Percentiles rank a stretch among this genome's conserved stretches.
These are phyloP conservation scores for Phellopilus nigrolimitatus DNA, from an alignment of 1,284 basidiomycete genomes.

Conservation along the genomic window DNA sequence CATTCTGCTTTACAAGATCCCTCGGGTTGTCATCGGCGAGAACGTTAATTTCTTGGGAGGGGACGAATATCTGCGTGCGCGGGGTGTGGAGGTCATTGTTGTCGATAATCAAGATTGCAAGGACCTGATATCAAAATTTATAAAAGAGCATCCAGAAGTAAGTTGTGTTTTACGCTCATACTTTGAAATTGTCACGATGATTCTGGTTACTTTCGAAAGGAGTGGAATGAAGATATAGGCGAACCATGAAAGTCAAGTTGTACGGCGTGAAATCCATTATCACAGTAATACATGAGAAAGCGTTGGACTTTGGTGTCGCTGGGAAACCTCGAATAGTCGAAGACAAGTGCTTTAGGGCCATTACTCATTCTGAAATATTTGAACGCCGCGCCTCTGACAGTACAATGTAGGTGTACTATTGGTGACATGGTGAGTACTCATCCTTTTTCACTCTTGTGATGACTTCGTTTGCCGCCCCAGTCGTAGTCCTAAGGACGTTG, in stretches of 20 bases:
- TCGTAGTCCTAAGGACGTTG: constrained; percentile 23
- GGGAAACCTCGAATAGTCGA: too few relatives aligned
- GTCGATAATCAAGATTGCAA: constrained; percentile 23
- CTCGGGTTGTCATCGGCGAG: constrained; percentile 57
- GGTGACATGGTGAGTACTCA: constrained; percentile 9
- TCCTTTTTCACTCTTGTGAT: constrained; percentile 14
- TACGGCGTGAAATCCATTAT: too few relatives aligned
- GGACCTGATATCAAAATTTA: constrained; percentile 33
- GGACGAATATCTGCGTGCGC: constrained; percentile 43
- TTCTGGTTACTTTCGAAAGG: constrained; percentile 28
- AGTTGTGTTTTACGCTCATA: constrained; percentile 18
- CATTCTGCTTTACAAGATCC: constrained; percentile 53
- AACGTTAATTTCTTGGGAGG: constrained; percentile 45
- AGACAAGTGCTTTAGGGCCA: too few relatives aligned
- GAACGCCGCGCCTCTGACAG: too few relatives aligned
- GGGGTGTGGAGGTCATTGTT: constrained; percentile 51
- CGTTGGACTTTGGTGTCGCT: too few relatives aligned
- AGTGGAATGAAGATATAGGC: constrained; percentile 58
- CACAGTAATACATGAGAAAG: too few relatives aligned
- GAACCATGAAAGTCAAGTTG: constrained; percentile 29
- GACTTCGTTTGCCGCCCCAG: constrained; percentile 25
- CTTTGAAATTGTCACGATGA: constrained; percentile 7
- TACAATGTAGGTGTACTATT: too few relatives aligned
- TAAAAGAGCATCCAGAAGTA: constrained; percentile 47
- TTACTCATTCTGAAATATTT: too few relatives aligned